Percentiles rank a stretch among this genome's conserved stretches.
Conservation (phyloP, 2,329 filamentous ascomycete species). For the Fusarium sp. region DNA sequence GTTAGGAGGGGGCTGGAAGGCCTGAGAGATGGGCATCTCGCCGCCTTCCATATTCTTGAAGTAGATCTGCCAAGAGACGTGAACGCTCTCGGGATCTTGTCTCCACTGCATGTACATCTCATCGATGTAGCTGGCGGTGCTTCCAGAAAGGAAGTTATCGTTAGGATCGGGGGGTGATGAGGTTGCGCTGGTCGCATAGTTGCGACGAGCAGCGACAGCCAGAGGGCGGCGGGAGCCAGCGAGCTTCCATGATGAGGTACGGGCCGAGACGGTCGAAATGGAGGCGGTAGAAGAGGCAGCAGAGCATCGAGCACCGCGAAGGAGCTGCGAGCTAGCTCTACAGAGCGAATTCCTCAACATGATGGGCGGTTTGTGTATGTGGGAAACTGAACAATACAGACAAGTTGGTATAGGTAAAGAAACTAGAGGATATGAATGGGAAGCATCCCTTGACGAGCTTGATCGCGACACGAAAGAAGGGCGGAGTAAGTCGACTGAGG, state of each 20-base stretch:
- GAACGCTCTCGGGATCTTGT: constrained; percentile 90
- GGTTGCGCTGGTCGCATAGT: constrained; percentile 66
- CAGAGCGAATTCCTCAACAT: constrained; percentile 80
- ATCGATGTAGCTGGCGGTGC: constrained; percentile 98
- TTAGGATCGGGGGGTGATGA: constrained; percentile 78
- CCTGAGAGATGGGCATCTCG: constrained; percentile 96
- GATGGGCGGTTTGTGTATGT: constrained; percentile 52
- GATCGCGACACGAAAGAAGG: constrained; percentile 57
- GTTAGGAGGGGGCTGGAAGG: constrained; percentile 94
- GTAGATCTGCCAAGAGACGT: constrained; percentile 99
- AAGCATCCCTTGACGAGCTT: constrained; percentile 52
- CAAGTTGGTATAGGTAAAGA: constrained; percentile 9
- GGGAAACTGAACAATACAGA: constrained; percentile 37
- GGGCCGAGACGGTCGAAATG: constrained; percentile 56
- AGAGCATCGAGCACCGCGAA: constrained; percentile 65
- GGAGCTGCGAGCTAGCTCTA: constrained; percentile 73
- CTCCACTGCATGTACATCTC: constrained; percentile 99
- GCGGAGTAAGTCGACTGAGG: constrained; percentile 61
- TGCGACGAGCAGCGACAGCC: constrained; percentile 63
- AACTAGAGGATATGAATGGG: constrained; percentile 43
- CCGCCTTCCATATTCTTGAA: constrained; percentile 99
- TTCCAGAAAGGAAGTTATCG: constrained; percentile 96
- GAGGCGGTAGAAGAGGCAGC: constrained; percentile 56
- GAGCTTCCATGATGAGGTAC: constrained; percentile 60
- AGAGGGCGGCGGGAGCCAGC: constrained; percentile 62